phyloP scores from a whole-genome alignment of 768 basidiomycete genomes.

The Trametes punicea region DNA sequence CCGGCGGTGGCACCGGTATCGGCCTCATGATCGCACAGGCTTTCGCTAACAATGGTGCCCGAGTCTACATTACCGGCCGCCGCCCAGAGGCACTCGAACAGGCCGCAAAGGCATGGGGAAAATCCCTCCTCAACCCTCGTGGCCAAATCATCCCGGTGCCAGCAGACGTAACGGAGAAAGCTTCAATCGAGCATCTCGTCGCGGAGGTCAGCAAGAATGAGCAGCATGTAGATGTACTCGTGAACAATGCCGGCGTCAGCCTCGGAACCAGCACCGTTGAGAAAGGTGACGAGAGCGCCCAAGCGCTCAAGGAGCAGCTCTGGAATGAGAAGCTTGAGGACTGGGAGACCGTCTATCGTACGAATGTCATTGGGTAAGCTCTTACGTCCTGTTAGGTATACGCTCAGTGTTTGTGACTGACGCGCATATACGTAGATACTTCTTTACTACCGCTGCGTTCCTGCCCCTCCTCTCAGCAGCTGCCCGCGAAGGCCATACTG shows the following conservation, averaged over 20 bases:
- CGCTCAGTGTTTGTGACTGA: not conserved
- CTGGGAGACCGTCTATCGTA: slow-evolving; percentile 33
- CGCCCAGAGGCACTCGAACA: slow-evolving; percentile 33
- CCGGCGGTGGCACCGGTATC: slow-evolving; percentile 36
- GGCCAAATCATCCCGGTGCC: slow-evolving; percentile 31
- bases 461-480: slow-evolving; percentile 40
- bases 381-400: not conserved
- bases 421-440: slow-evolving; percentile 27
- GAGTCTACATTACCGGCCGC: slow-evolving; percentile 39
- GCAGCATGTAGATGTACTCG: slow-evolving; percentile 32
- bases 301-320: slow-evolving; percentile 28
- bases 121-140: slow-evolving; percentile 25
- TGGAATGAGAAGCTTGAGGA: slow-evolving; percentile 29
- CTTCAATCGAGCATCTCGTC: slow-evolving; percentile 27
- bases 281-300: slow-evolving; percentile 29
- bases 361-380: slow-evolving; percentile 34
- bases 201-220: slow-evolving; percentile 26
- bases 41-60: slow-evolving; percentile 41
- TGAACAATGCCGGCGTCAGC: slow-evolving; percentile 34
- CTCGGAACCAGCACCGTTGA: slow-evolving; percentile 24
- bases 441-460: slow-evolving; percentile 45
- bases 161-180: slow-evolving; percentile 30
- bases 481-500: slow-evolving; percentile 31
- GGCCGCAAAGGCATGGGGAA: slow-evolving; percentile 27
- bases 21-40: slow-evolving; percentile 43